Base-by-base conservation (phyloP, 1,284 basidiomycete genomes). In the Phylloporus sp. region DNA sequence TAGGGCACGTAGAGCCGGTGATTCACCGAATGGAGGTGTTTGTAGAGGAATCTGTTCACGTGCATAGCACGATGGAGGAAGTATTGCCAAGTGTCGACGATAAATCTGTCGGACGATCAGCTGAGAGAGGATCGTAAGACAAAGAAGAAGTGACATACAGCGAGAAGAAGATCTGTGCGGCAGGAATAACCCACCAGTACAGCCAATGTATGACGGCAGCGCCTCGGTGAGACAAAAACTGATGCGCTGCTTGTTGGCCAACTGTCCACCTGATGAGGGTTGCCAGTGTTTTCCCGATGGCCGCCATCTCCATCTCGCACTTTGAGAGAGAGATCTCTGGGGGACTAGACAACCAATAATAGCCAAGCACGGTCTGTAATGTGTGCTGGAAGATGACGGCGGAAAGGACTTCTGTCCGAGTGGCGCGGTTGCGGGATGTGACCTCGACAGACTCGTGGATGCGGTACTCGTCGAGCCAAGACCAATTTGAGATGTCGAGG, bases 1-100 rank as follows among this genome's bases (percentile, higher is more conserved):
- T 98, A 99, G 0, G 98, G 96, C 14, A 98, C 96, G 80, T 99
- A 98, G 19, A 99, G 90, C 14, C 96, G 88, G 81, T 99, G 98
- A 80, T 99, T 98, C 80, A 94, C 92, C 2, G 95, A 96, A 82
- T 99, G 98, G 74, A 99, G 88, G 68, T 94, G 89, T 73, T 91
- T 94, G 85, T 98, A 99, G 45, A 99, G 86, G 79, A 88, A 97
- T 68, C 92, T 94, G 84, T 95, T 96, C 75, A 88, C 84, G 84
- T 99, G 97, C 91, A 98, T 95, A 53, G 85, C 82, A 60, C 98
- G 94, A 80, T 99, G 97, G 52, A 96, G 86, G 82, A 95, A 95
- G 82, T 99, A 99, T 82, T 99, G 96, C 96, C 96, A 99, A 43
- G 97, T 96, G 82, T 99, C 97, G 77, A 99, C 93, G 70, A 97